A percentile compares a stretch with the other conserved stretches of the same genome.
Conservation (phyloP, 2,329 filamentous ascomycete species). For the Aspergillus ochraceoroseus region DNA sequence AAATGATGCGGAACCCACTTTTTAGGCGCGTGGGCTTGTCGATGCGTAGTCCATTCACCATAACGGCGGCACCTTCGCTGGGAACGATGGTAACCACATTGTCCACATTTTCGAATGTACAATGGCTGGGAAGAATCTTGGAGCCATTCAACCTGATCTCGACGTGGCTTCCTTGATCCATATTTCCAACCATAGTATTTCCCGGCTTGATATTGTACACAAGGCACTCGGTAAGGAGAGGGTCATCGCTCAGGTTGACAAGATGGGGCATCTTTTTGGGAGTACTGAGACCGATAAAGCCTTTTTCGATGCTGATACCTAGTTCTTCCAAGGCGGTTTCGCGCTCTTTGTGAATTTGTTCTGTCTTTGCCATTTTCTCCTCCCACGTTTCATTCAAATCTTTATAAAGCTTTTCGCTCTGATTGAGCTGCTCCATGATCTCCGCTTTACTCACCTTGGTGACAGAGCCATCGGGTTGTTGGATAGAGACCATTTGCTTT, state of each 20-base stretch:
- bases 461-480: conserved; percentile 72
- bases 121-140: conserved; percentile 88
- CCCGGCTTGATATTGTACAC: conserved; percentile 98
- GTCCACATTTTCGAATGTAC: conserved; percentile 87
- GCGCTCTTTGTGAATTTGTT: conserved; percentile 95
- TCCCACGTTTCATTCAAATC: conserved; percentile 99
- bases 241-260: conserved; percentile 94
- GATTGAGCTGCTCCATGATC: conserved; percentile 91
- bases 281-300: conserved; percentile 88
- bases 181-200: conserved; percentile 88
- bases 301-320: conserved; percentile 98
- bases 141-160: conserved; percentile 93
- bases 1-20: conserved; percentile 89
- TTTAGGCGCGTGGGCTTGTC: conserved; percentile 78
- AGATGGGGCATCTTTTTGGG: conserved; percentile 99
- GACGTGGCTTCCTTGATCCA: conserved; percentile 74
- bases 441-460: conserved; percentile 98
- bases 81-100: conserved; percentile 89
- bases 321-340: conserved; percentile 93
- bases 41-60: conserved; percentile 93
- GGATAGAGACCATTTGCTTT: conserved; percentile 94
- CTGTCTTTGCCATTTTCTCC: conserved; percentile 88
- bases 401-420: conserved; percentile 91
- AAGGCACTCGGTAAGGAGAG: conserved; percentile 87
- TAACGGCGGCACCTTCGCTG: conserved; percentile 86